These are phyloP conservation scores for Panicum virgatum DNA, from an alignment of 202 grass and related monocot genomes.

Conservation along the genomic window DNA sequence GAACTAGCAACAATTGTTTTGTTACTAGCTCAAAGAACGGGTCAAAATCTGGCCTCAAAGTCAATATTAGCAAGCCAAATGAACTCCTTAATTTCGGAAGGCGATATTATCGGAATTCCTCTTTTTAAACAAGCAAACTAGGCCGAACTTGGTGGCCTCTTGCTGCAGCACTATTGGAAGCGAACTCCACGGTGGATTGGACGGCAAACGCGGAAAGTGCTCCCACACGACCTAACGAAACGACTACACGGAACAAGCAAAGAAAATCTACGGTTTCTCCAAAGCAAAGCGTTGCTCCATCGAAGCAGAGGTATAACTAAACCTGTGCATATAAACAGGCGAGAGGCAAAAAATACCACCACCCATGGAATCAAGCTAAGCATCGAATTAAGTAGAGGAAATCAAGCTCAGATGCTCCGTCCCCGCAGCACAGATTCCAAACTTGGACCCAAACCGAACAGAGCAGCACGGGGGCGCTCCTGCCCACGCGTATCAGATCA, in stretches of 20 bases:
- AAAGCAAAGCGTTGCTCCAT: neutral
- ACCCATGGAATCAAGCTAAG: neutral
- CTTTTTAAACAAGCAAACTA: neutral
- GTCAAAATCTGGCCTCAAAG: conserved; percentile 11
- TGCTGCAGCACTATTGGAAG: neutral
- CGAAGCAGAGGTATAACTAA: neutral
- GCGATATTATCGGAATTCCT: neutral
- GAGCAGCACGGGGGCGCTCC: neutral
- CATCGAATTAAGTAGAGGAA: neutral
- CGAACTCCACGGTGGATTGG: neutral
- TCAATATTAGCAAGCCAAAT: conserved; percentile 5
- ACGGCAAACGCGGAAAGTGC: neutral
- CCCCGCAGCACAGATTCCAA: neutral
- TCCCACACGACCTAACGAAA: neutral
- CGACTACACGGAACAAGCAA: neutral
- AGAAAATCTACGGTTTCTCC: neutral
- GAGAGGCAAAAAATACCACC: neutral
- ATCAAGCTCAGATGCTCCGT: neutral
- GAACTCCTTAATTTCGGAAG: neutral
- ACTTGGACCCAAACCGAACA: neutral
- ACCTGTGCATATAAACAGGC: neutral
- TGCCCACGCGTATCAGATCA: conserved; percentile 28
- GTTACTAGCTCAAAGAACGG: conserved; percentile 8
- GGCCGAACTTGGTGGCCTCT: neutral
- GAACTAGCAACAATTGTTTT: neutral